Evolutionary conservation across 441 rosid genomes (phyloP), one percentile per base, ranked within the genome.

Genomic region (Pelargonium fulgidum): DNA sequence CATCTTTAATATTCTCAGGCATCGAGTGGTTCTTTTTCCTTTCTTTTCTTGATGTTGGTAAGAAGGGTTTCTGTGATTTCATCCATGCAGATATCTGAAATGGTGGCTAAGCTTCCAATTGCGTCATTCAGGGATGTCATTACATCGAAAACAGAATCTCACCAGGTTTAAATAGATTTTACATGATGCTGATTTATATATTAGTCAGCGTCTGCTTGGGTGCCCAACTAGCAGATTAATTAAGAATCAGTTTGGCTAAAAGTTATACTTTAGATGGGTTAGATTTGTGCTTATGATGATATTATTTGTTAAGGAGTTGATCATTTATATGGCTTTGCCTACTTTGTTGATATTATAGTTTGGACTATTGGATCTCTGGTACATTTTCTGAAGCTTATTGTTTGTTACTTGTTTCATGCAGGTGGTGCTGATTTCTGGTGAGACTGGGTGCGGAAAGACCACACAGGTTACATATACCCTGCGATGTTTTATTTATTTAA

Each of bases 341-440:
- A 54, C 19, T 5, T 10, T 17, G 19, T 54, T 17, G 61, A 54
- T 54, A 20, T 54, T 54, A 54, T n/a, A 7, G 59, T 52, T 52
- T 2, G 59, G 4, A 52, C 17, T 52, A 4, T n/a, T 52, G 59
- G 7, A 52, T 52, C 5, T 52, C 59, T 52, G 59, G 22, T 20
- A 16, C 61, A 16, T 54, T 54, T 17, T 54, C 10, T 20, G 17
- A 7, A 54, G 7, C 61, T 54, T 54, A 16, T 16, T 54, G 61
- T 14, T 54, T 54, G 19, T 33, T 33, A 33, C 24, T n/a, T 54
- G 24, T 16, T 54, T 54, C 61, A 54, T 16, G 24, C 61, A 54
- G 61, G 8, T 54, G 19, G 61, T 54, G 16, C 61, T 54, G 17
- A 54, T 54, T 54, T 54, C 61, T 54, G 61, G 61, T 54, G 61